Evolutionary conservation across 2,329 filamentous ascomycete species (phyloP).

Genomic region (Aureobasidium sp.): DNA sequence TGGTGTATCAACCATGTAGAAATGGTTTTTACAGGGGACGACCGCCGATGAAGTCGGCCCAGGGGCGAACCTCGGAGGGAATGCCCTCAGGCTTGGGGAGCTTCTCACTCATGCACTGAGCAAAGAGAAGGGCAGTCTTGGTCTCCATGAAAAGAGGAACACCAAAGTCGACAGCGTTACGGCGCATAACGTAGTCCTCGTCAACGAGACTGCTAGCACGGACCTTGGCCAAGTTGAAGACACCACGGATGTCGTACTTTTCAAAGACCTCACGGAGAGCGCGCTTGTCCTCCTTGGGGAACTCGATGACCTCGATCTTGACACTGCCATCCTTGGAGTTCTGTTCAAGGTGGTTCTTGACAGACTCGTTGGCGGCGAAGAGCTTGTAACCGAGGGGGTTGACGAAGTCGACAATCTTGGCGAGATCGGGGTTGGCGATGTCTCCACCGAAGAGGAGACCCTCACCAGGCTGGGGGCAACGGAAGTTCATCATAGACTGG

Average conservation of each 20-base stretch:
- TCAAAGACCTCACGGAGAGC: conserved; percentile 90
- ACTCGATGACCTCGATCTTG: conserved; percentile 83
- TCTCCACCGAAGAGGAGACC: conserved; percentile 93
- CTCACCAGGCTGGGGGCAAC: conserved; percentile 86
- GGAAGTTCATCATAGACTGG: conserved; percentile 99
- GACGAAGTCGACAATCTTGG: conserved; percentile 77
- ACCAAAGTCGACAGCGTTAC: conserved; percentile 97
- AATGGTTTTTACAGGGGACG: conserved; percentile 1
- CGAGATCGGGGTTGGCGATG: conserved; percentile 60
- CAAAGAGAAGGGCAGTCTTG: conserved; percentile 93
- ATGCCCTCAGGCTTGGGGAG: conserved; percentile 82
- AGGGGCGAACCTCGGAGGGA: conserved; percentile 82
- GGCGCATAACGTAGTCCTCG: conserved; percentile 96
- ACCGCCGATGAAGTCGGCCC: conserved; percentile 84
- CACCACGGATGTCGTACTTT: conserved; percentile 92
- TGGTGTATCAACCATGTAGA: not conserved
- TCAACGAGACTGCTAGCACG: conserved; percentile 79
- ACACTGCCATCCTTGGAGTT: conserved; percentile 56
- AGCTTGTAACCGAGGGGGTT: conserved; percentile 90
- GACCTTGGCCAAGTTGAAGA: conserved; percentile 86
- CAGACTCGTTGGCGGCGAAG: conserved; percentile 71
- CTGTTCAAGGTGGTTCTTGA: conserved; percentile 78
- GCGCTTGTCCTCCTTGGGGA: conserved; percentile 93
- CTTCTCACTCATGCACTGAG: conserved; percentile 95
- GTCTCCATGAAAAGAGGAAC: conserved; percentile 98